Base-by-base conservation (phyloP, 805 yeast species). In the Yamadazyma scolyti region DNA sequence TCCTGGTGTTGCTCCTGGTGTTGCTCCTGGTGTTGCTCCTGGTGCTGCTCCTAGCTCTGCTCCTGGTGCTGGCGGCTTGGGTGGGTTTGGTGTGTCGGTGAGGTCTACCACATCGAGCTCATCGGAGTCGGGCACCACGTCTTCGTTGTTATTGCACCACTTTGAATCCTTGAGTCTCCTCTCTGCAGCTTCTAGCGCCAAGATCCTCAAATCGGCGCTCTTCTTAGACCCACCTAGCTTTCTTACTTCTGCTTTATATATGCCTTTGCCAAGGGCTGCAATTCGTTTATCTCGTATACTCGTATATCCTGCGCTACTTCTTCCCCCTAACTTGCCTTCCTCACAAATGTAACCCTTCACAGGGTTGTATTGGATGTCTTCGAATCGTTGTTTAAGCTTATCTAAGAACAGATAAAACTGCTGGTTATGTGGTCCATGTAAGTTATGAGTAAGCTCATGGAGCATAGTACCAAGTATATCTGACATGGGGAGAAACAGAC, bases 391-490 rank as follows among this genome's bases (percentile, higher is more conserved):
- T 34, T 71, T 73, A 23, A 83, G 61, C 37, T 73, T 76, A 33
- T 83, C 90, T 41, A 87, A 54, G 30, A 70, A 68, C 30, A 61
- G 60, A 50, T 85, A 85, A 50, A 90, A 90, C 36, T 58, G 58
- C 2, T 60, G 71, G 59, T 90, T 82, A 50, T 90, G 97, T 0
- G 95, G 83, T 0, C 96, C 96, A 47, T 63, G 62, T 13, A 67
- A 51, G 52, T 87, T 89, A 52, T 90, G 97, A 2, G 86, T 74
- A 24, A 90, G 64, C 52, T 90, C 97, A 55, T 90, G 97, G 4
- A 90, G 61, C 77, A 88, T 73, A 0, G 96, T 87, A 1, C 88
- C 95, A 16, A 89, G 50, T 2, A 89, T 58, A 30, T 77, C 78
- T 3, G 77, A 68, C 55, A 79, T 59, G 1, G 88, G 80, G 12